Evolutionary conservation across 495 filamentous ascomycete genomes (phyloP), one percentile per base, ranked within the genome.

Genomic region (Xylaria acuta): DNA sequence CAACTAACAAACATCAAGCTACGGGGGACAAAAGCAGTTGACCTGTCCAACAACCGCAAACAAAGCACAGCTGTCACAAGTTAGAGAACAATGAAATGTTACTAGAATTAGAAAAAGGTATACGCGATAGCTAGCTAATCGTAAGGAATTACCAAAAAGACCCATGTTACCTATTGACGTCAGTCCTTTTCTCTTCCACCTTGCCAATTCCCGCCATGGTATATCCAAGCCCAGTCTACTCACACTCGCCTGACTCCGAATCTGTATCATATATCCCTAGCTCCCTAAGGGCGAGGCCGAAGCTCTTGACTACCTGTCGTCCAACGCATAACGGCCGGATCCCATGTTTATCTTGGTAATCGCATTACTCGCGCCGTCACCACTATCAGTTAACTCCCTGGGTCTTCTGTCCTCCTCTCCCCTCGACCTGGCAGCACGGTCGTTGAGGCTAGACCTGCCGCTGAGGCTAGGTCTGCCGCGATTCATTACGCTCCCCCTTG

Each of bases 401-500:
- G 25, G 34, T 47, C 66, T 56, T 16, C 74, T 68, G 40, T 71
- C 70, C 1, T 66, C 71, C 45, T 73, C 74, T 40, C 74, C 70
- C 5, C 73, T 51, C n/a, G 69, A 18, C 8, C 74, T 47, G 64
- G 64, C 27, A 64, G 22, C 40, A 7, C 73, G 54, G 14, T 73
- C 63, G 45, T 32, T 59, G 18, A 75, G 41, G 2, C 69, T 71
- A 2, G 70, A 41, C n/a, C 75, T 67, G 11, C 51, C 58, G 40
- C 72, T 59, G 18, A 75, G 41, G 2, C 69, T 71, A 2, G 70
- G 47, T 27, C 75, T 67, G 11, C 51, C 58, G 40, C 72, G 68
- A 27, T 72, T 75, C 41, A 78, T 56, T 20, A 77, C 72, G 18
- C 59, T 74, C 4, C n/a, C 67, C 18, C 67, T 69, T 11, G 66